Percentiles rank a stretch among this genome's conserved stretches.
These are phyloP conservation scores for Ceratocystis colombiana DNA, from an alignment of 2,329 filamentous ascomycete species.

Conservation along the genomic window DNA sequence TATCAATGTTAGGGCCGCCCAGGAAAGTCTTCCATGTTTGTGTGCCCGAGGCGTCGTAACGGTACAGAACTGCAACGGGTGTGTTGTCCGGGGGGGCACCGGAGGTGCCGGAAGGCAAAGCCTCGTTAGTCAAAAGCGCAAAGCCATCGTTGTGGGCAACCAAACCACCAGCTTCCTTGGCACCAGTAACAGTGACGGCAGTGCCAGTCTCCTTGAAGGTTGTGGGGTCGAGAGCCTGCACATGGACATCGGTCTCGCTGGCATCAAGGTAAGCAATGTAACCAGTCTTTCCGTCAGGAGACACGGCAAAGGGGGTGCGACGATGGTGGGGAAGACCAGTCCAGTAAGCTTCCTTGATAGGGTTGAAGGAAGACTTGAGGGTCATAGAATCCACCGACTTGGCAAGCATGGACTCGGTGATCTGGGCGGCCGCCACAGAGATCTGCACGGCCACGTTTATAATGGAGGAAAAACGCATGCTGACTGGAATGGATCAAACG, in stretches of 20 bases:
- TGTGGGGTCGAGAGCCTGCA: slow-evolving; percentile 46
- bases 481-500: not conserved
- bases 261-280: slow-evolving; percentile 52
- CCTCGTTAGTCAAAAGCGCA: slow-evolving; percentile 51
- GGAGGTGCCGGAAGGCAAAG: slow-evolving; percentile 40
- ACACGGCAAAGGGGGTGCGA: slow-evolving; percentile 52
- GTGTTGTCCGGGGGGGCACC: slow-evolving; percentile 31
- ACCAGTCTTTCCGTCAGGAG: slow-evolving; percentile 48
- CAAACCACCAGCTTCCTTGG: slow-evolving; percentile 50
- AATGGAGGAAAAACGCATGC: not conserved
- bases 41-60: slow-evolving; percentile 42
- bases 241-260: slow-evolving; percentile 45
- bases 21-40: slow-evolving; percentile 51
- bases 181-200: slow-evolving; percentile 42
- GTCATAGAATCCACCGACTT: slow-evolving; percentile 37
- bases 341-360: slow-evolving; percentile 52
- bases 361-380: slow-evolving; percentile 45
- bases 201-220: slow-evolving; percentile 46
- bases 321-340: slow-evolving; percentile 51
- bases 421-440: slow-evolving; percentile 12
- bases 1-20: slow-evolving; percentile 46
- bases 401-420: slow-evolving; percentile 28
- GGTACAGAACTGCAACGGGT: slow-evolving; percentile 49
- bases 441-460: slow-evolving; percentile 14
- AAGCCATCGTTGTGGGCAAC: slow-evolving; percentile 56